phyloP scores from a whole-genome alignment of 768 basidiomycete species.

The Tulasnella sp. region DNA sequence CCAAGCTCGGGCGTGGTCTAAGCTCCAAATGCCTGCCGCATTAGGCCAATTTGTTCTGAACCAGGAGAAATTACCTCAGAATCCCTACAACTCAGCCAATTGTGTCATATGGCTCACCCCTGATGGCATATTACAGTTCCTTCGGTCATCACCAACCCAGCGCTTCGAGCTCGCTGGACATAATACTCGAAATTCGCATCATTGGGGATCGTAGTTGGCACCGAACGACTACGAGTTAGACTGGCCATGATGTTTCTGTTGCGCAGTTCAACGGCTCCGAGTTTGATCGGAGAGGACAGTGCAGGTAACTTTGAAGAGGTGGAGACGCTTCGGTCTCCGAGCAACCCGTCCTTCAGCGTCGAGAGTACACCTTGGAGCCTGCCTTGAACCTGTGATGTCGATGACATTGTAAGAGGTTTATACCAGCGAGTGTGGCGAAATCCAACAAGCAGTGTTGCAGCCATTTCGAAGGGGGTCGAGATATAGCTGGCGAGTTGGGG shows the following conservation, averaged over 20 bases:
- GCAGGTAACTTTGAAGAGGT: not conserved
- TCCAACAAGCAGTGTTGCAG: not conserved
- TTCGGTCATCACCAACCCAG: conserved; percentile 44
- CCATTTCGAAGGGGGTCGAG: not conserved
- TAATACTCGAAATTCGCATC: conserved; percentile 44
- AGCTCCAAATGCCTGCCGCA: conserved; percentile 48
- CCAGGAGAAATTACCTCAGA: not conserved
- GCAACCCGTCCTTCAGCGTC: not conserved
- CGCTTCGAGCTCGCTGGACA: conserved; percentile 40
- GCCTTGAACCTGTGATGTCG: not conserved
- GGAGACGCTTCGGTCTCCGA: not conserved
- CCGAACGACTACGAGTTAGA: conserved; percentile 43
- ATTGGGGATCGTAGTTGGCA: conserved; percentile 40
- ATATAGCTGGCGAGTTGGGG: not conserved
- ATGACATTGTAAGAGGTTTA: not conserved
- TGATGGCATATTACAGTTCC: conserved; percentile 43
- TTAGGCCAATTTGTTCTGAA: conserved; percentile 44
- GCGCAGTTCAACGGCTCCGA: conserved; percentile 40
- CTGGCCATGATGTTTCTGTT: conserved; percentile 44
- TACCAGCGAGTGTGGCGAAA: not conserved
- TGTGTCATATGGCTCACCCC: conserved; percentile 36
- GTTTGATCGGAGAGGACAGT: conserved; percentile 34
- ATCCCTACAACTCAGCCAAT: not conserved
- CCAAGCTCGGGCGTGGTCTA: conserved; percentile 46
- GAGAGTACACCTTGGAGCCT: not conserved